Percentiles rank a stretch among this genome's conserved stretches.
These are phyloP conservation scores for Chalciporus piperatus DNA, from an alignment of 768 basidiomycete species.

Conservation along the genomic window DNA sequence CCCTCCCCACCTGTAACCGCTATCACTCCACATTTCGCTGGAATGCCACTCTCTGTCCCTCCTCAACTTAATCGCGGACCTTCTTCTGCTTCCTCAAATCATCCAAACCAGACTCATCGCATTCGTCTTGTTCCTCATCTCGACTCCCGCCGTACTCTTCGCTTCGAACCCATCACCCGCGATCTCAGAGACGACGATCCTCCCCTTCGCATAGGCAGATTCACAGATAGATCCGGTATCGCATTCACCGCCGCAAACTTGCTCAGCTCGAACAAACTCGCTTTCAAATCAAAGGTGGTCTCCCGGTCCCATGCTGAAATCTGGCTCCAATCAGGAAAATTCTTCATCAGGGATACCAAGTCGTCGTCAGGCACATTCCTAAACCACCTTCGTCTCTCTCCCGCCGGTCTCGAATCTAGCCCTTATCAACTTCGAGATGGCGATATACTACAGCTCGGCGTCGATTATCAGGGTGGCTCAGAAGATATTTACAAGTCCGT, in stretches of 20 bases:
- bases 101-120: constrained; percentile 49
- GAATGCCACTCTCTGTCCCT: constrained; percentile 21
- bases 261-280: constrained; percentile 76
- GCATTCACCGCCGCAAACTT: constrained; percentile 66
- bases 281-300: constrained; percentile 95
- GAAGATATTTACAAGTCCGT: constrained; percentile 98
- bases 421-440: constrained; percentile 85
- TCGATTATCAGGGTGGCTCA: constrained; percentile 96
- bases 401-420: constrained; percentile 77
- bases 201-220: constrained; percentile 85
- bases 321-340: constrained; percentile 72
- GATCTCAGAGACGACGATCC: constrained; percentile 72
- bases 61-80: constrained; percentile 20
- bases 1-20: constrained; percentile 20
- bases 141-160: constrained; percentile 82
- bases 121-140: constrained; percentile 95
- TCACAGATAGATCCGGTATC: constrained; percentile 81
- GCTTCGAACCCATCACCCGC: constrained; percentile 89
- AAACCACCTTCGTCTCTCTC: constrained; percentile 87
- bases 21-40: constrained; percentile 10
- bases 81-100: constrained; percentile 16
- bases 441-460: constrained; percentile 91
- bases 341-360: constrained; percentile 89
- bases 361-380: constrained; percentile 90
- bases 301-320: constrained; percentile 93